Conservation (phyloP, 768 basidiomycete species). For the Phaffia tasmanica region DNA sequence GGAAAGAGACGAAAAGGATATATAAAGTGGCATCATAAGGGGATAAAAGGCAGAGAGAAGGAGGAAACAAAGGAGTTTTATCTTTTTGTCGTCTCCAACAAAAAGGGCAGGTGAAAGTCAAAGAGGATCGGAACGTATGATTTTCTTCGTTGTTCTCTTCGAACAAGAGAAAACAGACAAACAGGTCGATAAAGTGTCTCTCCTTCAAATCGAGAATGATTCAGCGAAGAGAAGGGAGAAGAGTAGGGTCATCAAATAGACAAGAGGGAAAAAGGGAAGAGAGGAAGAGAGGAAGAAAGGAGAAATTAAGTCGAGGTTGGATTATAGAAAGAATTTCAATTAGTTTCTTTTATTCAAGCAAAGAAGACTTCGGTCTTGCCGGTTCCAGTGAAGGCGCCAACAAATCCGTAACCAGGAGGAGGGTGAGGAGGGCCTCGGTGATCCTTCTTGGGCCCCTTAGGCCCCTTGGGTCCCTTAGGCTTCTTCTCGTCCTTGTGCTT, state of each 20-base stretch:
- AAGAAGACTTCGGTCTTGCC: conserved; percentile 20
- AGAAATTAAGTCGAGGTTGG: conserved; percentile 18
- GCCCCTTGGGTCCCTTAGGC: no score
- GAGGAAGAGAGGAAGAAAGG: conserved; percentile 17
- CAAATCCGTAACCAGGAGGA: conserved; percentile 20
- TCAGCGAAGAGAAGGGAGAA: neutral
- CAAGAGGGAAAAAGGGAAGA: neutral
- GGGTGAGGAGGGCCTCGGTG: conserved; percentile 13
- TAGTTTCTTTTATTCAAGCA: no score
- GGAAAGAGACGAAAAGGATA: no score
- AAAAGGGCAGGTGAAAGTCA: neutral
- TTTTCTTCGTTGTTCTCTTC: no score
- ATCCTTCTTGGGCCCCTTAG: no score
- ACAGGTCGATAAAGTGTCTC: no score
- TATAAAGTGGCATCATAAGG: no score
- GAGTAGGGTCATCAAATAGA: neutral
- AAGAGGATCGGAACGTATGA: neutral
- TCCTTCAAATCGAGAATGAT: no score
- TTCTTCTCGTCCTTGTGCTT: conserved; percentile 7
- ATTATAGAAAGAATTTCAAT: neutral
- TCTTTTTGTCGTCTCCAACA: neutral
- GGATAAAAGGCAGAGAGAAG: no score
- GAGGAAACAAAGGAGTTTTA: no score
- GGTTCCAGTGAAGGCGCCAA: conserved; percentile 15
- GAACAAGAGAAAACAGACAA: no score